Evolutionary conservation across 345 rosid species (phyloP), one percentile per base, ranked within the genome.

Genomic region (Cochlearia excelsa): DNA sequence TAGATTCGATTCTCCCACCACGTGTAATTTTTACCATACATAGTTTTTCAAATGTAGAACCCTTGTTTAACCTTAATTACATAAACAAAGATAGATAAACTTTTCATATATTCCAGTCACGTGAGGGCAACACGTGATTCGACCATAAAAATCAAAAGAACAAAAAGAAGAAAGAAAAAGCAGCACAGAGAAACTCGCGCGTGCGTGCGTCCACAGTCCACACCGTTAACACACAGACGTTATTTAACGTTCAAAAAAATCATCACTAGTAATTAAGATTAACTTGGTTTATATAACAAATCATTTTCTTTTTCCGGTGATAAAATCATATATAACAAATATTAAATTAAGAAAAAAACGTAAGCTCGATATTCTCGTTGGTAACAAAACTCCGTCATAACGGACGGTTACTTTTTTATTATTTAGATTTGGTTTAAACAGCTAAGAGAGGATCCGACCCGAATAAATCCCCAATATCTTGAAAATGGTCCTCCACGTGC

Each of bases 401-500:
- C 67, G 45, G 38, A 51, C 30, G 28, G 35, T 56, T 33, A 26
- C 1, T 27, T 34, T 39, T 26, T n/a, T 3, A 46, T 27, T 4
- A 16, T 16, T 16, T 16, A 16, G 23, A 16, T 16, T 11, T 7
- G 7, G 4, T n/a, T 79, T 66, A 85, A 30, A 76, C 54, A 41
- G 87, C 64, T 11, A 80, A 46, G 1, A 73, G 63, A 52, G 95
- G 74, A 74, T 92, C 98, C 73, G 83, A 82, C 76, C 82, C 82
- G 72, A 88, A 77, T 31, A 92, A 2, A 43, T 88, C 98, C 3
- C 83, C 97, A 58, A 86, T 80, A 56, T 88, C 96, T 70, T 76
- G 96, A 60, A 88, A 76, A 63, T 55, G 66, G 61, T 71, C 74
- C 65, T 70, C 74, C 59, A 75, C 67, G 33, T 61, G 69, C 83